Evolutionary conservation across 2,329 filamentous ascomycete genomes (phyloP).

Genomic region (Plenodomus lindquistii): DNA sequence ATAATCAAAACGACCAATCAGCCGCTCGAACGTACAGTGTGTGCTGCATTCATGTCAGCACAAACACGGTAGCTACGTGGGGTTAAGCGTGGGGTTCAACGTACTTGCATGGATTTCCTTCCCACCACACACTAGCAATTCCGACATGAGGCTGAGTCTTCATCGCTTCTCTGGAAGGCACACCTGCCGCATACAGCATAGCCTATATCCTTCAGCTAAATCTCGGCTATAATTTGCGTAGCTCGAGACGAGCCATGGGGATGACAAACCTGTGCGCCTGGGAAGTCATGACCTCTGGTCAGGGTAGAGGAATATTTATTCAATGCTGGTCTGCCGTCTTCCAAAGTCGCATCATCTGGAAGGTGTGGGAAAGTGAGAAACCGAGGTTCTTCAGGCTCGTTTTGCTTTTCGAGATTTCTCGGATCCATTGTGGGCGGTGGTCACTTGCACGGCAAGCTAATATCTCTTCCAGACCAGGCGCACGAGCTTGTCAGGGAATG

Average conservation of each 20-base stretch:
- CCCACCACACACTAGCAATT: constrained; percentile 93
- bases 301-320: constrained; percentile 86
- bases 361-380: constrained; percentile 63
- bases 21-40: constrained; percentile 46
- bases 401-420: constrained; percentile 40
- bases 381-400: constrained; percentile 44
- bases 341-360: constrained; percentile 55
- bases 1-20: constrained; percentile 7
- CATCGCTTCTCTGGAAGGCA: constrained; percentile 82
- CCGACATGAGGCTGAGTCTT: constrained; percentile 89
- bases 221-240: constrained; percentile 5
- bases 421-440: constrained; percentile 39
- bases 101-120: constrained; percentile 94
- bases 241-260: background rate
- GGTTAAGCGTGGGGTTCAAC: constrained; percentile 39
- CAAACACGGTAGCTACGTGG: background rate
- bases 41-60: constrained; percentile 46
- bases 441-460: background rate
- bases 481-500: background rate
- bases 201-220: constrained; percentile 59
- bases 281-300: constrained; percentile 85
- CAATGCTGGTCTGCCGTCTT: constrained; percentile 66
- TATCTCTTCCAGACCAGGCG: background rate
- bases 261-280: constrained; percentile 75
- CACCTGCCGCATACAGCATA: constrained; percentile 92